phyloP scores from a whole-genome alignment of 2,329 filamentous ascomycete species.

The Knufia fluminis region DNA sequence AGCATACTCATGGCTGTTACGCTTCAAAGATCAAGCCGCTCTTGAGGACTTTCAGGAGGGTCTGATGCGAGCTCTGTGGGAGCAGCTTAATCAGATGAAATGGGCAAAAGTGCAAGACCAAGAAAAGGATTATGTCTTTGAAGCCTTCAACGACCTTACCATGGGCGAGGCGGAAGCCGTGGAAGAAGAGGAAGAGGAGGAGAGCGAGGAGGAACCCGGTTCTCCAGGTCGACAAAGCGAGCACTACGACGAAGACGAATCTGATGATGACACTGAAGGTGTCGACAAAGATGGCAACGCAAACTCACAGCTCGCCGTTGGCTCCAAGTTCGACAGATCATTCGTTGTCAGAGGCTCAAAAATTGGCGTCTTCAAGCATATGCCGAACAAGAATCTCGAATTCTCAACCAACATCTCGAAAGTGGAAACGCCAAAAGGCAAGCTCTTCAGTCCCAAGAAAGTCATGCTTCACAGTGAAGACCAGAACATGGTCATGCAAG shows the following conservation, averaged over 20 bases:
- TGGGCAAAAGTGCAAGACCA: slow-evolving; percentile 89
- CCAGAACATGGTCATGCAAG: slow-evolving; percentile 80
- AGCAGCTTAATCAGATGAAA: slow-evolving; percentile 86
- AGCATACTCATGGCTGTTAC: slow-evolving; percentile 89
- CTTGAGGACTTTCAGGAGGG: slow-evolving; percentile 86
- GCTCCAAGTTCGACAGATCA: slow-evolving; percentile 92
- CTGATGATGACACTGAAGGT: slow-evolving; percentile 65
- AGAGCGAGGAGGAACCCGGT: slow-evolving; percentile 52
- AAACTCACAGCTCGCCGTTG: slow-evolving; percentile 90
- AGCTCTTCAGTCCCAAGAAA: slow-evolving; percentile 87
- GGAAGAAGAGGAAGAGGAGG: slow-evolving; percentile 47
- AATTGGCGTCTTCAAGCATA: slow-evolving; percentile 98
- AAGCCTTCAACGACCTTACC: slow-evolving; percentile 87
- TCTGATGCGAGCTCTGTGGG: slow-evolving; percentile 92
- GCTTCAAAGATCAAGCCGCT: slow-evolving; percentile 74
- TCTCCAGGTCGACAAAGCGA: slow-evolving; percentile 61
- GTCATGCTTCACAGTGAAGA: slow-evolving; percentile 93
- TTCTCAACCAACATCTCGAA: slow-evolving; percentile 97
- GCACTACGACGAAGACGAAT: slow-evolving; percentile 65
- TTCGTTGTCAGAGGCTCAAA: slow-evolving; percentile 96
- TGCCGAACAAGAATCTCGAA: slow-evolving; percentile 79
- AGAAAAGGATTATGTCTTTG: slow-evolving; percentile 87
- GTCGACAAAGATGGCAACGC: slow-evolving; percentile 66
- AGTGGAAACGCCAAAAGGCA: slow-evolving; percentile 78
- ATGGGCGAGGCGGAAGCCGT: slow-evolving; percentile 68